Conservation (phyloP, 805 yeast species). For the Myxozyma lipomycoides region DNA sequence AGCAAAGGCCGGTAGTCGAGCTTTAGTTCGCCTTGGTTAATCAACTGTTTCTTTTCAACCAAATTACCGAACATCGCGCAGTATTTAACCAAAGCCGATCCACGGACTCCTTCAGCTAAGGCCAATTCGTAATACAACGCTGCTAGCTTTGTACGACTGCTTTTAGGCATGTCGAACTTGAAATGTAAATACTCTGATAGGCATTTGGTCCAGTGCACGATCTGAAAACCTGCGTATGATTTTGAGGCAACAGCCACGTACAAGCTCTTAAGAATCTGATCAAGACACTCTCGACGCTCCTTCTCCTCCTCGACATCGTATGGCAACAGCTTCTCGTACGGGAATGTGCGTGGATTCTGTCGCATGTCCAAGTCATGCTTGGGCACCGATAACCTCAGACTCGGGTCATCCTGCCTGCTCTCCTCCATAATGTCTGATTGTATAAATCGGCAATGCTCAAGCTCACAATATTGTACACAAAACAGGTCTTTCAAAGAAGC, state of each 20-base stretch:
- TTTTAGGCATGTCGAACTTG: constrained; percentile 74
- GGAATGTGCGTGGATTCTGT: constrained; percentile 38
- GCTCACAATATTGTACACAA: too few relatives aligned
- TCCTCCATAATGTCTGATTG: too few relatives aligned
- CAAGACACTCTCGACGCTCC: constrained; percentile 68
- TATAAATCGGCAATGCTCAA: too few relatives aligned
- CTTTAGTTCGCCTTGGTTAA: constrained; percentile 42
- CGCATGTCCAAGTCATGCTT: too few relatives aligned
- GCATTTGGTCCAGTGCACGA: constrained; percentile 85
- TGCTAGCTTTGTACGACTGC: constrained; percentile 57
- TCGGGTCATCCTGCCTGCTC: too few relatives aligned
- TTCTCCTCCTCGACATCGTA: constrained; percentile 64
- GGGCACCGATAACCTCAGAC: too few relatives aligned
- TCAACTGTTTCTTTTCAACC: constrained; percentile 46
- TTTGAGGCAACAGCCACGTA: constrained; percentile 71
- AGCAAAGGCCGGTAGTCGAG: constrained; percentile 53
- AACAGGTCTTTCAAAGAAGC: too few relatives aligned
- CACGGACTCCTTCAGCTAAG: constrained; percentile 63
- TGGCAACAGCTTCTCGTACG: constrained; percentile 54
- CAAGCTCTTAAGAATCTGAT: constrained; percentile 75
- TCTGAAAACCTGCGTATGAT: constrained; percentile 68
- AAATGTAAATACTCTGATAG: constrained; percentile 70
- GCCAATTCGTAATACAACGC: constrained; percentile 68
- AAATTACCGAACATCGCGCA: constrained; percentile 58
- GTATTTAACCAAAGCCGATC: constrained; percentile 55